These are phyloP conservation scores for Neonectria punicea DNA, from an alignment of 2,329 filamentous ascomycete genomes.

Conservation along the genomic window DNA sequence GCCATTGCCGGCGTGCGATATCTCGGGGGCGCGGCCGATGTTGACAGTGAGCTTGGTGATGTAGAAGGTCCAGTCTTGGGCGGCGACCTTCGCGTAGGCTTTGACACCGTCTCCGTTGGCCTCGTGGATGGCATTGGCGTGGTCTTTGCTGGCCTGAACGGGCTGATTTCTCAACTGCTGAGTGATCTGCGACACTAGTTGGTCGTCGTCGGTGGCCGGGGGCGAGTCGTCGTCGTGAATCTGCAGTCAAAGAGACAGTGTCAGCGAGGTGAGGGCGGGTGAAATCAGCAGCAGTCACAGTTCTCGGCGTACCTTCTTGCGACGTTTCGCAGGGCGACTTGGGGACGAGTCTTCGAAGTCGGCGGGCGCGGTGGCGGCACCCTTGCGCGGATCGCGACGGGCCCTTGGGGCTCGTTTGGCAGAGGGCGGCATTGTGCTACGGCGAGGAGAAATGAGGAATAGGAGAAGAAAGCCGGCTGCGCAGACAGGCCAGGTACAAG, in stretches of 20 bases:
- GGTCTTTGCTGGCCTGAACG: constrained; percentile 70
- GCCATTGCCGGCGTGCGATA: constrained; percentile 48
- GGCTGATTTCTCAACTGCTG: constrained; percentile 60
- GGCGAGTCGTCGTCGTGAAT: constrained; percentile 50
- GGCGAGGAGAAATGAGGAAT: constrained; percentile 3
- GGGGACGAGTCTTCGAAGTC: constrained; percentile 67
- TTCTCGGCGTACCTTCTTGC: constrained; percentile 63
- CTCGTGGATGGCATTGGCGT: constrained; percentile 72
- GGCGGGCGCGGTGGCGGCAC: constrained; percentile 46
- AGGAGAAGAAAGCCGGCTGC: background rate
- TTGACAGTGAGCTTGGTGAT: constrained; percentile 79
- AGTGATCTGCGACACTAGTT: constrained; percentile 65
- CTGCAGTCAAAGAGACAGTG: constrained; percentile 40
- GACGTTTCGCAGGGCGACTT: constrained; percentile 70
- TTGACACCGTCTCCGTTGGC: constrained; percentile 70
- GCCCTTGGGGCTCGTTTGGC: constrained; percentile 51
- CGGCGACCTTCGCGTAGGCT: constrained; percentile 85
- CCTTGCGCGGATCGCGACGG: constrained; percentile 53
- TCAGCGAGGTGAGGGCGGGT: constrained; percentile 28
- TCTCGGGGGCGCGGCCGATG: constrained; percentile 77
- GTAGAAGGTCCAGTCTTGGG: constrained; percentile 86
- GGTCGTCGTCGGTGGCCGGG: constrained; percentile 62
- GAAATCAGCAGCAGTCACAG: background rate
- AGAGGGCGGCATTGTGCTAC: constrained; percentile 50
- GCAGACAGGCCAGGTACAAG: background rate